These are phyloP conservation scores for Botryotinia convoluta DNA, from an alignment of 2,329 filamentous ascomycete species.

Conservation along the genomic window DNA sequence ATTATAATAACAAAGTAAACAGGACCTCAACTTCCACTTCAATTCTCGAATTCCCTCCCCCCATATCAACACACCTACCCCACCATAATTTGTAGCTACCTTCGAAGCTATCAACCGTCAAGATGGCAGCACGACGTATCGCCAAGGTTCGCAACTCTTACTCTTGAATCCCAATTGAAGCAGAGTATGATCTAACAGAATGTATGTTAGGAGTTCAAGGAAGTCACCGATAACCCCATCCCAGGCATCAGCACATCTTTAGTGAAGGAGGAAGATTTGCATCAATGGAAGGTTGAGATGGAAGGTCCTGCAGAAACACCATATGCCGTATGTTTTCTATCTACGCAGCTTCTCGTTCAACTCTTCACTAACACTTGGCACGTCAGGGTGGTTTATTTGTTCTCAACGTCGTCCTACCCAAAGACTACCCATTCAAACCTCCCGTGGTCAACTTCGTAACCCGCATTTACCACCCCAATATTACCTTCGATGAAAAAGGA, in stretches of 20 bases:
- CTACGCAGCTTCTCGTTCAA: background rate
- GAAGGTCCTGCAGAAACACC: conserved; percentile 63
- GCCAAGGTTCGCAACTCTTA: conserved; percentile 26
- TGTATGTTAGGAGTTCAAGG: conserved; percentile 54
- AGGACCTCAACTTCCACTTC: background rate
- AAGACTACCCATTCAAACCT: conserved; percentile 72
- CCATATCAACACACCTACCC: conserved; percentile 11
- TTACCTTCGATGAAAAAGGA: conserved; percentile 71
- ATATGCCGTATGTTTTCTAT: conserved; percentile 55
- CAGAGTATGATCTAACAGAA: conserved; percentile 11
- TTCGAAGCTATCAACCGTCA: conserved; percentile 18
- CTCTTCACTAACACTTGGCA: background rate
- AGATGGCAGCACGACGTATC: conserved; percentile 36
- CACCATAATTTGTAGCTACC: conserved; percentile 7
- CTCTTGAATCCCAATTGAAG: background rate
- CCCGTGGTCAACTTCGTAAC: conserved; percentile 67
- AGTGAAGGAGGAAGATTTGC: conserved; percentile 61
- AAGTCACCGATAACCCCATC: conserved; percentile 54
- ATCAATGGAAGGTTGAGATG: conserved; percentile 66
- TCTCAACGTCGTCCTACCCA: conserved; percentile 64
- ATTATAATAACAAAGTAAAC: background rate
- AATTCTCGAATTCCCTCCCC: background rate
- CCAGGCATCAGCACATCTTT: conserved; percentile 55
- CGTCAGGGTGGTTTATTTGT: conserved; percentile 61
- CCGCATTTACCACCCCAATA: conserved; percentile 75